Conservation (phyloP, 2,329 filamentous ascomycete species). For the Botrytis aclada region DNA sequence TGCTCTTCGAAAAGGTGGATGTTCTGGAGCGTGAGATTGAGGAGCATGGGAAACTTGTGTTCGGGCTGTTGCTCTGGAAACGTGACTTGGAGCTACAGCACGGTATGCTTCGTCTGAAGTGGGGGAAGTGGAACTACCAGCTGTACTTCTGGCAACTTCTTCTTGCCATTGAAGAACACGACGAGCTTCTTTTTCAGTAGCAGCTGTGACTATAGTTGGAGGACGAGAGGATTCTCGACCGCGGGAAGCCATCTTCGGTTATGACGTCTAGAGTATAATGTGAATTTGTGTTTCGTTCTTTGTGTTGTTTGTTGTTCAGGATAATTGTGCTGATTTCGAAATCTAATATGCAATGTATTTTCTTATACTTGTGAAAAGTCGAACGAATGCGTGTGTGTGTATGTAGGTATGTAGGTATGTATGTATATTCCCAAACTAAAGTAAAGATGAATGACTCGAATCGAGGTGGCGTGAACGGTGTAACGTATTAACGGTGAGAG, state of each 20-base stretch:
- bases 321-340: background rate
- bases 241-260: constrained; percentile 1
- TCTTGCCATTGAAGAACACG: constrained; percentile 46
- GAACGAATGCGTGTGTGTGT: background rate
- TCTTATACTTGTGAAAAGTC: background rate
- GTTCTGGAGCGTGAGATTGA: background rate
- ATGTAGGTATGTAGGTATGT: background rate
- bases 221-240: constrained; percentile 11
- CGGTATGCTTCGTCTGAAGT: constrained; percentile 9
- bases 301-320: background rate
- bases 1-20: constrained; percentile 17
- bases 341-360: background rate
- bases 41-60: background rate
- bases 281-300: background rate
- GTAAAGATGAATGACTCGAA: background rate
- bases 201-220: constrained; percentile 29
- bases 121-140: constrained; percentile 11
- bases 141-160: constrained; percentile 38
- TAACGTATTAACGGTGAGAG: background rate
- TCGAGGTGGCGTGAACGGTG: background rate
- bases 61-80: constrained; percentile 3
- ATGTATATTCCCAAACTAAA: background rate
- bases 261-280: background rate
- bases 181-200: constrained; percentile 34
- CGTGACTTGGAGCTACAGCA: constrained; percentile 14